These are phyloP conservation scores for Ascochyta viciae-villosae DNA, from an alignment of 2,329 filamentous ascomycete genomes.

Conservation along the genomic window DNA sequence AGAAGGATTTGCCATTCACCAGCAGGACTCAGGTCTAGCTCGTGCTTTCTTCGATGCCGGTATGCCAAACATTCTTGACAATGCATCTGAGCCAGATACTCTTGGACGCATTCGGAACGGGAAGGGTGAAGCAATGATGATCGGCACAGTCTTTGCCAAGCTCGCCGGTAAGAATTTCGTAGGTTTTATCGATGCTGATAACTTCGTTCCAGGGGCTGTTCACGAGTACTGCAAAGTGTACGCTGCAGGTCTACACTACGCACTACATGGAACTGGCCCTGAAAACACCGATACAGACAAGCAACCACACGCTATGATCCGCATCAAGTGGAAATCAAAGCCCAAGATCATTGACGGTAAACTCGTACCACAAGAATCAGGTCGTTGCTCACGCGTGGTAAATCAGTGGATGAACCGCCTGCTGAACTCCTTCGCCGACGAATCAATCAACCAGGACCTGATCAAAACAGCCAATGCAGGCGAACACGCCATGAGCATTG, in stretches of 20 bases:
- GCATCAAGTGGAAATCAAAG: conserved; percentile 30
- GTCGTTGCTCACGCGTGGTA: conserved; percentile 23
- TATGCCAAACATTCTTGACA: not conserved
- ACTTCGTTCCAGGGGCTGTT: conserved; percentile 22
- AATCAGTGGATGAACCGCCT: conserved; percentile 25
- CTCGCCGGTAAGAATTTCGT: conserved; percentile 14
- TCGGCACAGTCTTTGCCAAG: conserved; percentile 19
- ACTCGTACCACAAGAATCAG: conserved; percentile 17
- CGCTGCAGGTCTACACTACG: conserved; percentile 22
- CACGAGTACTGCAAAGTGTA: conserved; percentile 29
- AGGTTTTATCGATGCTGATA: conserved; percentile 28
- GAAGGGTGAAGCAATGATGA: conserved; percentile 28
- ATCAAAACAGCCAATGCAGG: conserved; percentile 25
- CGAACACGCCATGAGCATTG: conserved; percentile 24
- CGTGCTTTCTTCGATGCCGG: conserved; percentile 11
- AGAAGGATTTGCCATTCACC: conserved; percentile 13
- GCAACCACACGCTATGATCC: conserved; percentile 20
- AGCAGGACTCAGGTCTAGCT: conserved; percentile 18
- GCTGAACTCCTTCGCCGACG: not conserved
- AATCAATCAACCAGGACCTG: not conserved
- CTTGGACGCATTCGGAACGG: conserved; percentile 17
- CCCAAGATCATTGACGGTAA: conserved; percentile 19
- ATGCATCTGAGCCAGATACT: not conserved
- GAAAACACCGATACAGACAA: not conserved
- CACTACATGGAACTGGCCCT: not conserved